Evolutionary conservation across 2,329 filamentous ascomycete genomes (phyloP).

Genomic region (Talaromyces islandicus): DNA sequence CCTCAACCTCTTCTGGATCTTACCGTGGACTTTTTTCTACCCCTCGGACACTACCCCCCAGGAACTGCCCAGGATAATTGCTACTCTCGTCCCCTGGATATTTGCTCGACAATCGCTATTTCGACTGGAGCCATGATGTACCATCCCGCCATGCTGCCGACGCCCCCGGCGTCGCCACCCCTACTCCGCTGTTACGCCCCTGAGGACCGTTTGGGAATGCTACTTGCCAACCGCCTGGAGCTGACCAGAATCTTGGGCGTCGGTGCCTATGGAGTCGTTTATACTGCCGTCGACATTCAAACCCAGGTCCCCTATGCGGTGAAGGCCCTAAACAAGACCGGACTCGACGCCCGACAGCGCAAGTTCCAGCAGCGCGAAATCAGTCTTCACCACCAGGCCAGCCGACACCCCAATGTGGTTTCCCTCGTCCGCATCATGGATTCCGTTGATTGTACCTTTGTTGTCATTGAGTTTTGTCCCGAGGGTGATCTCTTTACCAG

Average conservation of each 20-base stretch:
- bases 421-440: constrained; percentile 92
- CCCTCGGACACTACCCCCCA: constrained; percentile 1
- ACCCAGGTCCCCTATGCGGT: constrained; percentile 83
- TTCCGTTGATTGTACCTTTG: constrained; percentile 85
- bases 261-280: constrained; percentile 94
- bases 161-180: constrained; percentile 40
- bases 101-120: background rate
- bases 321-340: constrained; percentile 92
- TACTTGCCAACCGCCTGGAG: constrained; percentile 77
- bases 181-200: constrained; percentile 55
- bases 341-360: constrained; percentile 79
- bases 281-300: constrained; percentile 77
- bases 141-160: constrained; percentile 38
- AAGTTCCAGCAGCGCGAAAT: constrained; percentile 93
- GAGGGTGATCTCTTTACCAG: constrained; percentile 96
- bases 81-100: background rate
- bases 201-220: constrained; percentile 78
- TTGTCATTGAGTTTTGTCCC: constrained; percentile 93
- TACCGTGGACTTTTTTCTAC: background rate
- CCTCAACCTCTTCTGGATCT: background rate
- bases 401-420: constrained; percentile 85
- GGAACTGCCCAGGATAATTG: constrained; percentile 12
- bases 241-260: constrained; percentile 81
- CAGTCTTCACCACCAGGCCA: constrained; percentile 81
- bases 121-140: constrained; percentile 26